Conservation (phyloP, 176 grass and related monocot species). For the Paspalum vaginatum region DNA sequence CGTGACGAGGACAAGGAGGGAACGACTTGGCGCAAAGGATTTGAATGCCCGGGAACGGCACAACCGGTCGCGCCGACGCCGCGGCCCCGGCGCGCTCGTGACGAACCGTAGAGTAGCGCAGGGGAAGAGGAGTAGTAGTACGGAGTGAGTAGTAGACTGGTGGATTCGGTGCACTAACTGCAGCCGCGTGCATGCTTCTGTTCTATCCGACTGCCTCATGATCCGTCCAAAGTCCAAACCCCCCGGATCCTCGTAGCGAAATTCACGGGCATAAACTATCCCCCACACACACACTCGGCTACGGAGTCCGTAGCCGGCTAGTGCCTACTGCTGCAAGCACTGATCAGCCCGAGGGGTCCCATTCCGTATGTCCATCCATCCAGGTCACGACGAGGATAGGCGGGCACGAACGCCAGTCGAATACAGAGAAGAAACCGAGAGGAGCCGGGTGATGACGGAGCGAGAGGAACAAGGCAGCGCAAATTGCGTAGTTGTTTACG, state of each 20-base stretch:
- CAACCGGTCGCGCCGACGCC: constrained; percentile 21
- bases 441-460: not conserved
- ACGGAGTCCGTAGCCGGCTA: too few species aligned
- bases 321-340: too few species aligned
- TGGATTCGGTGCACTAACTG: constrained; percentile 25
- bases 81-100: not conserved
- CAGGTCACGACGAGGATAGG: not conserved
- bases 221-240: constrained; percentile 24
- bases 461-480: not conserved
- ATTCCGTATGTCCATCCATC: not conserved
- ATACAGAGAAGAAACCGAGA: too few species aligned
- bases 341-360: not conserved
- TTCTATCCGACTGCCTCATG: not conserved
- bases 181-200: constrained; percentile 21
- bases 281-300: too few species aligned
- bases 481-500: constrained; percentile 30
- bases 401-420: not conserved
- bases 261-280: constrained; percentile 45
- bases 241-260: constrained; percentile 17
- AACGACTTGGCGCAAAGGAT: constrained; percentile 2
- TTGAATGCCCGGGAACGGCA: constrained; percentile 10
- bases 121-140: not conserved
- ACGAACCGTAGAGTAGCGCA: too few species aligned
- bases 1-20: constrained; percentile 15
- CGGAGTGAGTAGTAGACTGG: not conserved